A percentile compares a stretch with the other conserved stretches of the same genome.
Conservation (phyloP, 805 yeast species). For the Lachancea waltii region DNA sequence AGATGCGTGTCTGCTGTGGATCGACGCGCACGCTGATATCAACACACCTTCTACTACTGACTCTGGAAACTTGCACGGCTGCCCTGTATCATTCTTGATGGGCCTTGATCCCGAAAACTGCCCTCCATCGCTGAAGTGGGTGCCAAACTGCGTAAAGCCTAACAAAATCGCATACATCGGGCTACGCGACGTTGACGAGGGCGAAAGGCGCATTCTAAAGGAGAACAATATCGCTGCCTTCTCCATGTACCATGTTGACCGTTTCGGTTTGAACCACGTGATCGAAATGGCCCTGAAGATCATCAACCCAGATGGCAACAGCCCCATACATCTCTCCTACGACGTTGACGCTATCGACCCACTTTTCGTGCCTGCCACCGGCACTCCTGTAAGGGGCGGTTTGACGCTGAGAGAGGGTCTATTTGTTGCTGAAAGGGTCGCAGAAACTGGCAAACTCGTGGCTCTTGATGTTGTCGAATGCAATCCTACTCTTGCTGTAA, state of each 20-base stretch:
- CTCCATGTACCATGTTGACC: conserved; percentile 94
- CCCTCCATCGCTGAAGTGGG: conserved; percentile 74
- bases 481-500: conserved; percentile 81
- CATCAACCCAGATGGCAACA: conserved; percentile 61
- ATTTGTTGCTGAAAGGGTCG: conserved; percentile 85
- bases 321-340: conserved; percentile 84
- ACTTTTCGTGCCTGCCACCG: conserved; percentile 89
- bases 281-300: conserved; percentile 82
- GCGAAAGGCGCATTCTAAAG: conserved; percentile 68
- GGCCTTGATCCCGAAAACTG: conserved; percentile 64
- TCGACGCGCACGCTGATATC: conserved; percentile 97
- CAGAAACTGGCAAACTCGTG: conserved; percentile 79
- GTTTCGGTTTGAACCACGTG: conserved; percentile 85
- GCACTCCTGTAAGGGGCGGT: conserved; percentile 97
- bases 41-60: conserved; percentile 80
- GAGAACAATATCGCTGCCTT: conserved; percentile 74
- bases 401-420: conserved; percentile 90
- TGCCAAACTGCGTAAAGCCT: conserved; percentile 58
- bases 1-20: conserved; percentile 88
- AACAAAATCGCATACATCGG: conserved; percentile 86
- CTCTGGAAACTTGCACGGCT: conserved; percentile 92
- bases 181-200: conserved; percentile 84
- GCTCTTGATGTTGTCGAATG: conserved; percentile 92
- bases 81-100: conserved; percentile 87
- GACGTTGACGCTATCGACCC: conserved; percentile 98